Base-by-base conservation (phyloP, 2,329 filamentous ascomycete genomes). In the Dactylellina sp. region DNA sequence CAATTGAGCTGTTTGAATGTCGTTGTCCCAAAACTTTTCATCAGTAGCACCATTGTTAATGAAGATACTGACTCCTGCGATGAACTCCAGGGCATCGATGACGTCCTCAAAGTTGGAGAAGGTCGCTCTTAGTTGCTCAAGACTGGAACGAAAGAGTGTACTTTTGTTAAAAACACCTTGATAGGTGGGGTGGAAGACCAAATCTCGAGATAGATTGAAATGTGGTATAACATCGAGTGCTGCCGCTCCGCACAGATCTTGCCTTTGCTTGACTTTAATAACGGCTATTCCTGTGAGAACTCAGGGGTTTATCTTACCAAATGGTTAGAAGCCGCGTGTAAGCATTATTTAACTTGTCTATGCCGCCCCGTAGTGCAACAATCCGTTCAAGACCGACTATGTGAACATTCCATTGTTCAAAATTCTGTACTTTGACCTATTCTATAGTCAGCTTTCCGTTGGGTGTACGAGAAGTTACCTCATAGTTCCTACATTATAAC, bases 381-480 rank as follows among this genome's bases (percentile, higher is more conserved):
- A 60, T 39, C 6, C 35, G 39, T 46, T 46, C 39, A 60, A 60
- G 55, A 16, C 55, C 55, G 24, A 14, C 39, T 60, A 60, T 60
- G 24, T 60, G 55, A 60, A 60, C 12, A 37, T 46, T 60, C 55
- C 55, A 60, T 47, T 60, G 55, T 16, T 60, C 55, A 37, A 32
- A 60, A 24, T 60, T 60, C 24, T 60, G 39, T 37, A 60, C 40
- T 47, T 60, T 60, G 40, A 47, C 55, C 55, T 60, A 60, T 18
- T 12, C 9, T 47, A 35, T 3, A 35, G 55, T 60, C 35, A 60
- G 55, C 24, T 57, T 59, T 35, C 22, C 12, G 9, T 47, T 32
- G 9, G 24, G 20, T 37, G 6, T 60, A 60, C 12, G 22, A 47
- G 39, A 47, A 20, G n/a, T 37, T 46, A 24, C n/a, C 39, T 35